phyloP scores from a whole-genome alignment of 805 yeast species.

The Pichia thaimueangensis region DNA sequence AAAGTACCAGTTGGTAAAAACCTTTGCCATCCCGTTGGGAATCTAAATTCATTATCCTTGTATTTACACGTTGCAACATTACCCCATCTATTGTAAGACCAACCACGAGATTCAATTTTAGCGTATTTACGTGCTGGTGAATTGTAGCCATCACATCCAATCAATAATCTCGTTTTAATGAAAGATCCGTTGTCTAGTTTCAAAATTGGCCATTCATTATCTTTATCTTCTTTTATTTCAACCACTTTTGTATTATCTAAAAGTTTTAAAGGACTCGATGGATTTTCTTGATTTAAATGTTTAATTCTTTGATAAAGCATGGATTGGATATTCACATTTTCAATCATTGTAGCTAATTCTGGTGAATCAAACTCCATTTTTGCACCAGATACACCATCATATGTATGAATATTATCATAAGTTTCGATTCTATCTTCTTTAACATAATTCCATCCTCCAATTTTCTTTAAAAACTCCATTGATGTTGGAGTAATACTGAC shows the following conservation, averaged over 20 bases:
- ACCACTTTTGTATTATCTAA: constrained; percentile 65
- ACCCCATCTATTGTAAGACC: constrained; percentile 85
- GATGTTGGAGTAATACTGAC: constrained; percentile 83
- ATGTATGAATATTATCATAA: constrained; percentile 77
- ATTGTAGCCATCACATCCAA: constrained; percentile 95
- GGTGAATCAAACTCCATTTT: constrained; percentile 65
- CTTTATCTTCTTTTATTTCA: constrained; percentile 37
- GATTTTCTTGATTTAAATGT: constrained; percentile 31
- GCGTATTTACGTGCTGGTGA: constrained; percentile 86
- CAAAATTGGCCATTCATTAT: constrained; percentile 70
- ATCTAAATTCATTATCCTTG: constrained; percentile 61
- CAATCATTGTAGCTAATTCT: constrained; percentile 78
- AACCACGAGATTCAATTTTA: constrained; percentile 79
- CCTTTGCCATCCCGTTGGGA: constrained; percentile 82
- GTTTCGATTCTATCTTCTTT: constrained; percentile 65
- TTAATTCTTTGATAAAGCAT: constrained; percentile 52
- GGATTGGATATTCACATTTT: constrained; percentile 76
- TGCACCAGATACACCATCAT: constrained; percentile 75
- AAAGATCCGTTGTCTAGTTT: constrained; percentile 57
- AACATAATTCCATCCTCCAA: constrained; percentile 73
- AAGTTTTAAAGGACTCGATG: constrained; percentile 33
- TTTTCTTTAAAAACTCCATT: constrained; percentile 53
- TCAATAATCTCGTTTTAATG: constrained; percentile 63
- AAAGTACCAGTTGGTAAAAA: constrained; percentile 89
- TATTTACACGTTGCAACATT: constrained; percentile 84